These are phyloP conservation scores for Psilocybe sp. DNA, from an alignment of 768 basidiomycete species.

Conservation along the genomic window DNA sequence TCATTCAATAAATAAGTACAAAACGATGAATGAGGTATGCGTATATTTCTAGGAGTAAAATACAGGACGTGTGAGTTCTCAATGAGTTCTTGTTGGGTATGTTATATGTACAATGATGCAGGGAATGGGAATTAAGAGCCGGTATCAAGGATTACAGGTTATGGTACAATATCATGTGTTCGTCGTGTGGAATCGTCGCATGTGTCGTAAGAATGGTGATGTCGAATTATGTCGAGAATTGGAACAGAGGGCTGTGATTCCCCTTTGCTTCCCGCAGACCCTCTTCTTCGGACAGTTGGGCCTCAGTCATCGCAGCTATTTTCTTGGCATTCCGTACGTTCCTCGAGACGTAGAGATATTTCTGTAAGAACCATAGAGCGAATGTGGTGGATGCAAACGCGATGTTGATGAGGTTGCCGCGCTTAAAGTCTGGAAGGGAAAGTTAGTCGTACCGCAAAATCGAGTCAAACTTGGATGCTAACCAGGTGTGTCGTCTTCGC, in stretches of 20 bases:
- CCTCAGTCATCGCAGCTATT: constrained; percentile 19
- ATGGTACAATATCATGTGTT: constrained; percentile 1
- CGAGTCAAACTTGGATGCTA: not conserved
- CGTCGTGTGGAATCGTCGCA: constrained; percentile 8
- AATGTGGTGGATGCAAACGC: constrained; percentile 29
- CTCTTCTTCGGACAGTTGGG: constrained; percentile 25
- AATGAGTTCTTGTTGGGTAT: too few species aligned
- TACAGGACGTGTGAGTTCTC: too few species aligned
- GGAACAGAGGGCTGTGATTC: constrained; percentile 30
- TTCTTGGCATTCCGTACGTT: constrained; percentile 22
- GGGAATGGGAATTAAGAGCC: too few species aligned
- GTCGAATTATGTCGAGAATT: constrained; percentile 23
- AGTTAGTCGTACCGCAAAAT: not conserved
- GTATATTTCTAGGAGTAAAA: too few species aligned
- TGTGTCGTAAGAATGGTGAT: not conserved
- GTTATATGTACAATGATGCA: too few species aligned
- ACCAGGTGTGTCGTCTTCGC: constrained; percentile 35
- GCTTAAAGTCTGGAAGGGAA: constrained; percentile 24
- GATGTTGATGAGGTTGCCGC: constrained; percentile 35
- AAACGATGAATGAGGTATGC: too few species aligned
- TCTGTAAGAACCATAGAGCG: constrained; percentile 32
- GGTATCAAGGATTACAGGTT: too few species aligned
- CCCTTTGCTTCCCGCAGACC: constrained; percentile 24
- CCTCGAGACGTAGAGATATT: constrained; percentile 23
- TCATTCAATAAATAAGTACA: too few species aligned